These are phyloP conservation scores for Geotrichum australiense DNA, from an alignment of 1,139 yeast genomes.

Conservation along the genomic window DNA sequence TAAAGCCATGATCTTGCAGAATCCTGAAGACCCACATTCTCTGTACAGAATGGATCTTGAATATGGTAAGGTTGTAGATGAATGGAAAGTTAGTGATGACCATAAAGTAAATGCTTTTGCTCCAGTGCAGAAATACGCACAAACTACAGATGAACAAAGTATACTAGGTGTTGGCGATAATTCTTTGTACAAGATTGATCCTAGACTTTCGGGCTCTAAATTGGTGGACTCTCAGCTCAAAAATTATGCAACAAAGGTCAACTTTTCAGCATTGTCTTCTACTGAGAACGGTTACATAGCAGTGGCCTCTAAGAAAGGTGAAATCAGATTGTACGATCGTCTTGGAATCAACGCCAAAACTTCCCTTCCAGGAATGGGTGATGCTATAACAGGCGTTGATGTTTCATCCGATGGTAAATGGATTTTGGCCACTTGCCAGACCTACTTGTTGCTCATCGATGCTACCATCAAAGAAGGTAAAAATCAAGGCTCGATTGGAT, in stretches of 20 bases:
- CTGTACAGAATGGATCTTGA: constrained; percentile 72
- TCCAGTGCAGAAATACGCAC: constrained; percentile 66
- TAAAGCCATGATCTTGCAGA: constrained; percentile 57
- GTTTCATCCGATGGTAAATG: constrained; percentile 76
- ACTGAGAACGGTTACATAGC: constrained; percentile 71
- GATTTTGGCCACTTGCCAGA: constrained; percentile 71
- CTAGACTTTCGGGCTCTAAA: constrained; percentile 56
- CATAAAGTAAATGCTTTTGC: constrained; percentile 50
- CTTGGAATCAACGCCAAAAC: constrained; percentile 80
- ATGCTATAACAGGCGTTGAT: constrained; percentile 58
- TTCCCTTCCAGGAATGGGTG: constrained; percentile 75
- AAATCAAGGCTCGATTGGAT: constrained; percentile 43
- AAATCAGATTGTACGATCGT: constrained; percentile 62
- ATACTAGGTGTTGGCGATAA: constrained; percentile 62
- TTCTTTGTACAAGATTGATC: constrained; percentile 69
- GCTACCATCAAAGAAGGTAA: constrained; percentile 54
- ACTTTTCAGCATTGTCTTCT: constrained; percentile 60
- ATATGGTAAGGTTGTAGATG: constrained; percentile 74
- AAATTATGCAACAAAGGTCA: constrained; percentile 47
- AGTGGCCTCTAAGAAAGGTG: constrained; percentile 70
- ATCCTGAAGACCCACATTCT: constrained; percentile 39
- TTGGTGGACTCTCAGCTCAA: constrained; percentile 50
- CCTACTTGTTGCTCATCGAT: constrained; percentile 64
- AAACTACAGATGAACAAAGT: constrained; percentile 64
- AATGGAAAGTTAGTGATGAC: constrained; percentile 53